A percentile compares a stretch with the other conserved stretches of the same genome.
phyloP scores from a whole-genome alignment of 768 basidiomycete species.

The Rhodocollybia butyracea region DNA sequence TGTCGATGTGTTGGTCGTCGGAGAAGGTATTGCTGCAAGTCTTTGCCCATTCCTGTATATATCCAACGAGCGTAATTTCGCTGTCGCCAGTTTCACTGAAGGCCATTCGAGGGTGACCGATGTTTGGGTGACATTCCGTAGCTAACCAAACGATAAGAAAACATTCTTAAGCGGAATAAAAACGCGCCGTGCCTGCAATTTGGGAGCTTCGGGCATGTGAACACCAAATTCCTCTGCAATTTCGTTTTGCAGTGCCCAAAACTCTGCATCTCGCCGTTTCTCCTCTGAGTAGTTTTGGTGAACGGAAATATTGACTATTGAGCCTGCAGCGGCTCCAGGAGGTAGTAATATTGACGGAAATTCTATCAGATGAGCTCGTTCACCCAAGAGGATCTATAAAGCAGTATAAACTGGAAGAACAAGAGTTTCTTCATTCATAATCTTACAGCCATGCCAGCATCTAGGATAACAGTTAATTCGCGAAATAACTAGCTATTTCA shows the following conservation, averaged over 20 bases:
- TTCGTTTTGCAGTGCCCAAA: constrained; percentile 79
- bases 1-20: constrained; percentile 80
- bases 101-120: constrained; percentile 98
- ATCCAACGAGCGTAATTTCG: constrained; percentile 84
- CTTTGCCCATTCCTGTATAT: constrained; percentile 92
- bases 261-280: constrained; percentile 73
- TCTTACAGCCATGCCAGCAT: constrained; percentile 90
- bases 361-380: constrained; percentile 94
- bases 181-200: constrained; percentile 47
- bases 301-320: constrained; percentile 96
- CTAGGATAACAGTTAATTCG: constrained; percentile 33
- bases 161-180: background rate
- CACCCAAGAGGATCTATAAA: constrained; percentile 81
- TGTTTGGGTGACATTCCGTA: constrained; percentile 95
- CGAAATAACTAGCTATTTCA: background rate
- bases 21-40: constrained; percentile 80
- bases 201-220: constrained; percentile 63
- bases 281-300: constrained; percentile 86
- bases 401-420: too few species aligned
- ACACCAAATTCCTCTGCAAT: constrained; percentile 77
- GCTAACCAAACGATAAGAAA: constrained; percentile 32
- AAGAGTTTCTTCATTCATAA: too few species aligned
- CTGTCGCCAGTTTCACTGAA: constrained; percentile 74
- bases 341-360: constrained; percentile 95
- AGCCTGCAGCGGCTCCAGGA: constrained; percentile 88